Conservation (phyloP, 805 yeast species). For the Ogataea corticis region DNA sequence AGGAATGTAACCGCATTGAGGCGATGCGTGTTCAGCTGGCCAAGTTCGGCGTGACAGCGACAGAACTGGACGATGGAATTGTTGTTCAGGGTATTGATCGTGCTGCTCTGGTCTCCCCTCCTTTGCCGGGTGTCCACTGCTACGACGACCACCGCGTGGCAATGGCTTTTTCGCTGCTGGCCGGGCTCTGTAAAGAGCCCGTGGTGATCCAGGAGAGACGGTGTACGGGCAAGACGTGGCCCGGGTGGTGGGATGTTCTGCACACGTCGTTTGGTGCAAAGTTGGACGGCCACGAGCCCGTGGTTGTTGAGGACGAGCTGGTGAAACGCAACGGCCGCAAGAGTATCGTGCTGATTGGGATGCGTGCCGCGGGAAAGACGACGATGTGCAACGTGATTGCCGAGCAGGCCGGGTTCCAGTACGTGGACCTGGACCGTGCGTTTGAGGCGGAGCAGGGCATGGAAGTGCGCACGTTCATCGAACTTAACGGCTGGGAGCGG, state of each 20-base stretch:
- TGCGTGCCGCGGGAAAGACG: slow-evolving; percentile 98
- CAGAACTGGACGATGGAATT: slow-evolving; percentile 90
- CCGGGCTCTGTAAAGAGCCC: slow-evolving; percentile 61
- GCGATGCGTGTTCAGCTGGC: slow-evolving; percentile 91
- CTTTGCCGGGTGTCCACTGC: slow-evolving; percentile 60
- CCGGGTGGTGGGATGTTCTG: slow-evolving; percentile 98
- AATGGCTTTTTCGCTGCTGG: slow-evolving; percentile 89
- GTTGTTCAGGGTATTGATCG: slow-evolving; percentile 71
- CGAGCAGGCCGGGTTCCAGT: slow-evolving; percentile 59
- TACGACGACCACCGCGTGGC: slow-evolving; percentile 98
- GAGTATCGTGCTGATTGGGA: slow-evolving; percentile 83
- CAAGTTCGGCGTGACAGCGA: slow-evolving; percentile 85
- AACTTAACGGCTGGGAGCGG: slow-evolving; percentile 78
- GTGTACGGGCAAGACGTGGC: slow-evolving; percentile 98
- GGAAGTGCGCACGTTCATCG: slow-evolving; percentile 62
- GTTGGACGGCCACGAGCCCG: slow-evolving; percentile 68
- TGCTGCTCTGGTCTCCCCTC: slow-evolving; percentile 55
- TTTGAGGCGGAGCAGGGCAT: slow-evolving; percentile 56
- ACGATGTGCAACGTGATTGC: slow-evolving; percentile 83
- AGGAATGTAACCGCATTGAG: slow-evolving; percentile 92
- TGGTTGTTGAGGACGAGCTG: slow-evolving; percentile 20
- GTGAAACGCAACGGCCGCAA: slow-evolving; percentile 38
- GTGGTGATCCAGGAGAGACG: slow-evolving; percentile 81
- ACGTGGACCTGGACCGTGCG: slow-evolving; percentile 74
- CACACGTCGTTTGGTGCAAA: slow-evolving; percentile 64